A percentile compares a stretch with the other conserved stretches of the same genome.
Evolutionary conservation across 345 rosid genomes (phyloP).

Genomic region (Populus simonii): DNA sequence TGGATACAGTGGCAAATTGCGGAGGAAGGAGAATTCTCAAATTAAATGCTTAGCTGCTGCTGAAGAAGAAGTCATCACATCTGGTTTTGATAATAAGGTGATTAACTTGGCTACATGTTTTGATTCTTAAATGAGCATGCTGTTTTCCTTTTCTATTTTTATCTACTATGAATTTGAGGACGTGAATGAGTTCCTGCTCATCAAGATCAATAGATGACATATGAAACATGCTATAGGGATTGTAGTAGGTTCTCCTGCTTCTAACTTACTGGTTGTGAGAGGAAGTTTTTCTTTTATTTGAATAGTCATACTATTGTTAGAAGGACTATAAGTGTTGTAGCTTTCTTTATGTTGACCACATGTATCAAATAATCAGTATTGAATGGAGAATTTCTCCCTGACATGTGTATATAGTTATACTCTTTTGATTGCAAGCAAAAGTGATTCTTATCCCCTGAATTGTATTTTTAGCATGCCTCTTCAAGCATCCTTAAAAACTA

Average conservation of each 20-base stretch:
- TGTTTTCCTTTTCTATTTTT: neutral
- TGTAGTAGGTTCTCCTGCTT: neutral
- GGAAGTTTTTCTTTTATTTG: neutral
- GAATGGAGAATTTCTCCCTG: neutral
- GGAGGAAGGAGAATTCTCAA: conserved; percentile 69
- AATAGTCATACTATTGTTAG: neutral
- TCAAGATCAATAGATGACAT: neutral
- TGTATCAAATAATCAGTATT: neutral
- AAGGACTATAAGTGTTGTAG: neutral
- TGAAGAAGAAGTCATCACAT: conserved; percentile 76
- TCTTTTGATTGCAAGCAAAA: neutral
- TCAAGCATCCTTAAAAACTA: neutral
- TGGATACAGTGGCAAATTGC: conserved; percentile 77
- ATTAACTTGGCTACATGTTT: conserved; percentile 1
- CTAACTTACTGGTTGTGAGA: neutral
- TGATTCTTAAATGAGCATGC: neutral
- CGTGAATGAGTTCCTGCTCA: neutral
- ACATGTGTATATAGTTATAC: neutral
- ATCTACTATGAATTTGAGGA: neutral
- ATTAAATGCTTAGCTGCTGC: conserved; percentile 82
- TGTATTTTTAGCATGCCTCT: neutral
- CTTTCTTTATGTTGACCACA: neutral
- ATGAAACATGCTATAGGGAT: neutral
- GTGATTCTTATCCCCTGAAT: neutral
- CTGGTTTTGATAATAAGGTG: conserved; percentile 93